These are phyloP conservation scores for Trametes maxima DNA, from an alignment of 768 basidiomycete species.

Conservation along the genomic window DNA sequence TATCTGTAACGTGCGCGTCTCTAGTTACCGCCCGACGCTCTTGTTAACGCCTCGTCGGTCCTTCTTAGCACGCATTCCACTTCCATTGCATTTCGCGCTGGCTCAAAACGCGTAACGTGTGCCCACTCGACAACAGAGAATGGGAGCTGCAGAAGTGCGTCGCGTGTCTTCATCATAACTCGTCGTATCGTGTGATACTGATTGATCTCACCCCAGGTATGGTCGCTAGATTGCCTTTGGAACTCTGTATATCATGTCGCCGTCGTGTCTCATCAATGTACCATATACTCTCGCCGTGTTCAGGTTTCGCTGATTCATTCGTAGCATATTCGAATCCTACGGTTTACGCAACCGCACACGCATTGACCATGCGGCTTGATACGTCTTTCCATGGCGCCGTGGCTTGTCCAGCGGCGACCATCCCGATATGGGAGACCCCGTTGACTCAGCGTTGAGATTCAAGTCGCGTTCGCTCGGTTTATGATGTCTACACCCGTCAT, in stretches of 20 bases:
- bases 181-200: neutral
- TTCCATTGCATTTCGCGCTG: slow-evolving; percentile 99
- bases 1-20: slow-evolving; percentile 85
- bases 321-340: neutral
- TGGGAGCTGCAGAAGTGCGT: slow-evolving; percentile 96
- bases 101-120: slow-evolving; percentile 97
- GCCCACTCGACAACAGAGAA: slow-evolving; percentile 93
- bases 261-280: slow-evolving; percentile 13
- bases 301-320: neutral
- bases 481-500: too few species aligned
- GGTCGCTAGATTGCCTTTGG: slow-evolving; percentile 38
- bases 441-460: too few species aligned
- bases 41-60: neutral
- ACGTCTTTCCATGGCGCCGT: too few species aligned
- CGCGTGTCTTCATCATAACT: neutral
- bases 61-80: slow-evolving; percentile 91
- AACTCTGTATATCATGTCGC: slow-evolving; percentile 9
- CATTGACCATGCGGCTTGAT: too few species aligned
- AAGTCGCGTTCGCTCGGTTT: too few species aligned
- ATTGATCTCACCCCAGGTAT: slow-evolving; percentile 35
- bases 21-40: too few species aligned
- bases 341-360: too few species aligned
- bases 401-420: too few species aligned
- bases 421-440: too few species aligned
- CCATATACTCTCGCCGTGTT: slow-evolving; percentile 10